Conservation (phyloP, 345 rosid species). For the Eucalyptus leucophloia region DNA sequence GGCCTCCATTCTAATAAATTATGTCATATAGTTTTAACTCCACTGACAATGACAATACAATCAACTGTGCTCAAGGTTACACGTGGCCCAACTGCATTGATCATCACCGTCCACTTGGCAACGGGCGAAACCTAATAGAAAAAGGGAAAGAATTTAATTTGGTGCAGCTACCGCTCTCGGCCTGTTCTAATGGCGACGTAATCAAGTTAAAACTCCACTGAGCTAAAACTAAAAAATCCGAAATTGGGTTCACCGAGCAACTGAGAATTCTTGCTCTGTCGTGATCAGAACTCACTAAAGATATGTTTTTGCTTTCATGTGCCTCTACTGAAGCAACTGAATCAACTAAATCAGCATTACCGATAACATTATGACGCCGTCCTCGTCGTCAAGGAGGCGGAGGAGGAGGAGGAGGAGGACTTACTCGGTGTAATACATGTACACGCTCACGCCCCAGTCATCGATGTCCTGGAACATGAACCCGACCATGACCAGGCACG, state of each 20-base stretch:
- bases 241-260: background rate
- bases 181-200: background rate
- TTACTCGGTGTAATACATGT: constrained; percentile 84
- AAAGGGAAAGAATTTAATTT: background rate
- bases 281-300: background rate
- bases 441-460: constrained; percentile 38
- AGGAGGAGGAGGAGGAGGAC: background rate
- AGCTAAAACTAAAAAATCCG: background rate
- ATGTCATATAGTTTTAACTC: background rate
- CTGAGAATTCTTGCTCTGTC: background rate
- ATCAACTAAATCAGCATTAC: background rate
- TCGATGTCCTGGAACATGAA: constrained; percentile 47
- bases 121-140: background rate
- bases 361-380: background rate
- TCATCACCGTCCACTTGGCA: background rate
- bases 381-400: background rate
- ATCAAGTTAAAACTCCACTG: background rate
- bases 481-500: constrained; percentile 47
- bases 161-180: background rate
- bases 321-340: background rate
- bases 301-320: background rate
- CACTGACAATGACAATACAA: background rate
- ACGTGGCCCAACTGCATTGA: background rate
- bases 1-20: background rate
- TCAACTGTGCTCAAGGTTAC: background rate